A percentile compares a stretch with the other conserved stretches of the same genome.
Evolutionary conservation across 306 rosid genomes (phyloP).

Genomic region (Inga oerstediana): DNA sequence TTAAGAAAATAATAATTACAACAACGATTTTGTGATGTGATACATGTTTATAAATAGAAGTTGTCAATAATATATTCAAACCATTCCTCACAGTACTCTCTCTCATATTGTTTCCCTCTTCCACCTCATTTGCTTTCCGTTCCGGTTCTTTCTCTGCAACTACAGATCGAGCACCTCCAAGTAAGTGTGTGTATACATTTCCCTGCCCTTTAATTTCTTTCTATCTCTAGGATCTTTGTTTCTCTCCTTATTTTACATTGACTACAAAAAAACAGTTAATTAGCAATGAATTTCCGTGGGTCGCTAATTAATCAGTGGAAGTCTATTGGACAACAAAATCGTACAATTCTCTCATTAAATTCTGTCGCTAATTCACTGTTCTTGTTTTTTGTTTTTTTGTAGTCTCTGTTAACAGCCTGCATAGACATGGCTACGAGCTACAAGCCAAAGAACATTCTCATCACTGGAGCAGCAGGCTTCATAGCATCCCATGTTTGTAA

Average conservation of each 20-base stretch:
- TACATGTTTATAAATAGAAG: not conserved
- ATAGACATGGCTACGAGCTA: slow-evolving; percentile 39
- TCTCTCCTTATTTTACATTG: not conserved
- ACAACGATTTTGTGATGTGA: not conserved
- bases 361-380: no score
- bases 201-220: not conserved
- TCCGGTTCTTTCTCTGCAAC: not conserved
- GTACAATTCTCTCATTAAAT: no score
- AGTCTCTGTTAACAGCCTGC: not conserved
- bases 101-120: not conserved
- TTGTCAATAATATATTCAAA: not conserved
- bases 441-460: slow-evolving; percentile 60
- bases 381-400: no score
- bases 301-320: no score
- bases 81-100: not conserved
- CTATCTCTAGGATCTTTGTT: not conserved
- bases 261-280: no score
- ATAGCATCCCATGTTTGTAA: slow-evolving; percentile 75
- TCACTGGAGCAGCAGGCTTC: slow-evolving; percentile 80
- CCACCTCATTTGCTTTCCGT: not conserved
- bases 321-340: no score
- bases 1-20: not conserved
- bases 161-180: not conserved
- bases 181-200: not conserved
- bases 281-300: no score